Base-by-base conservation (phyloP, 1,139 yeast genomes). In the Suhomyces kunorum region DNA sequence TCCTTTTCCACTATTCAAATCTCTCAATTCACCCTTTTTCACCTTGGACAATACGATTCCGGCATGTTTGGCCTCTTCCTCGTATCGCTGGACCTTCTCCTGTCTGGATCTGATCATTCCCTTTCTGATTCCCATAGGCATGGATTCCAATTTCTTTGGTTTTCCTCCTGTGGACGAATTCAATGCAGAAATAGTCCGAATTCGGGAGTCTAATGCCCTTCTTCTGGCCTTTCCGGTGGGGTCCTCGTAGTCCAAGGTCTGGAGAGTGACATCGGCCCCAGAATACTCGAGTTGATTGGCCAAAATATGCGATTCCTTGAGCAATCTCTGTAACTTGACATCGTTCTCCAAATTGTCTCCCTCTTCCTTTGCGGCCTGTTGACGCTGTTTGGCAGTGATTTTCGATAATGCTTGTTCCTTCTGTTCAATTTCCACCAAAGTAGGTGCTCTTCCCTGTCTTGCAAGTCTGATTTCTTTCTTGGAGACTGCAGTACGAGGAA, bases 121-220 rank as follows among this genome's bases (percentile, higher is more conserved):
- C 56, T 85, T 86, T 43, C 97, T 75, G 72, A 88, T 81, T 16
- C 76, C 61, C 90, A 92, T 89, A 11, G 98, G 96, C 79, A 87
- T 85, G 37, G 80, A 85, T 51, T 87, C 95, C 24, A 83, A 64
- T 41, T 67, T 78, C 40, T 64, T 57, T 31, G 74, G 67, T 45
- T 59, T 43, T 34, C 76, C 66, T 39, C 66, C 44, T 49, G 64
- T 59, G 14, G 64, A 54, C 0, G 81, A 76, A 55, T 81, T 81
- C 0, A 56, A 49, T 1, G 77, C 71, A 0, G 90, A 73, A 7
- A 83, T 56, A 18, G 70, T 65, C 23, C 81, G 68, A 40, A 90
- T 68, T 41, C 97, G 73, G 30, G 82, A 74, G 40, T 83, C 83
- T 46, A 90, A 63, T 0, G 94, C 81, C 50, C 90, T 77, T 41